Conservation (phyloP, 441 rosid genomes). For the Monsonia emarginata region DNA sequence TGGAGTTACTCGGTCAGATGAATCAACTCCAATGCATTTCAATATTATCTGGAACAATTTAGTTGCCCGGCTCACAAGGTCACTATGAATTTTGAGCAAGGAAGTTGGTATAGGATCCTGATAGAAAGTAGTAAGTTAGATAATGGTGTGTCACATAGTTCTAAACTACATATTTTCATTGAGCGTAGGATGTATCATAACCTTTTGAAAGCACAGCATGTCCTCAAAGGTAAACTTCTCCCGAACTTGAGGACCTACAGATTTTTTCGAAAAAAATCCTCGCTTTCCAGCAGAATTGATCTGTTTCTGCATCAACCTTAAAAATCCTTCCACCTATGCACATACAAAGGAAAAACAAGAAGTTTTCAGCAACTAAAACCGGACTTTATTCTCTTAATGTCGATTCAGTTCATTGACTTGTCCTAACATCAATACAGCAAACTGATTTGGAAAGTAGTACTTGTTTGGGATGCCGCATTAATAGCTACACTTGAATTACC, state of each 20-base stretch:
- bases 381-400: not conserved
- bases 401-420: not conserved
- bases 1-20: conserved; percentile 62
- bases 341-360: conserved; percentile 2
- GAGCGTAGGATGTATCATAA: conserved; percentile 15
- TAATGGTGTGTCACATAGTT: not conserved
- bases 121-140: conserved; percentile 20
- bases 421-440: conserved; percentile 1
- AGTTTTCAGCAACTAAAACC: conserved; percentile 5
- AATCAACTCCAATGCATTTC: conserved; percentile 88
- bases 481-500: conserved; percentile 2
- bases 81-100: conserved; percentile 69
- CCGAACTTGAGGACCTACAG: conserved; percentile 56
- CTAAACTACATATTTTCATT: not conserved
- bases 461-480: not conserved
- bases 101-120: conserved; percentile 98
- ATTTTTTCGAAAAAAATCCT: conserved; percentile 72
- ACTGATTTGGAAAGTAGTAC: not conserved
- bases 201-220: conserved; percentile 95
- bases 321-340: conserved; percentile 73
- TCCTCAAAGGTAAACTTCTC: conserved; percentile 90
- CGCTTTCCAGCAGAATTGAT: conserved; percentile 83
- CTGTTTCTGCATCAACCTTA: conserved; percentile 90
- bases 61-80: conserved; percentile 71
- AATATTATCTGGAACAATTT: conserved; percentile 74